Evolutionary conservation across 192 early-diverging fungal species (phyloP), one percentile per base, ranked within the genome.

Genomic region (Coemansia sp.): DNA sequence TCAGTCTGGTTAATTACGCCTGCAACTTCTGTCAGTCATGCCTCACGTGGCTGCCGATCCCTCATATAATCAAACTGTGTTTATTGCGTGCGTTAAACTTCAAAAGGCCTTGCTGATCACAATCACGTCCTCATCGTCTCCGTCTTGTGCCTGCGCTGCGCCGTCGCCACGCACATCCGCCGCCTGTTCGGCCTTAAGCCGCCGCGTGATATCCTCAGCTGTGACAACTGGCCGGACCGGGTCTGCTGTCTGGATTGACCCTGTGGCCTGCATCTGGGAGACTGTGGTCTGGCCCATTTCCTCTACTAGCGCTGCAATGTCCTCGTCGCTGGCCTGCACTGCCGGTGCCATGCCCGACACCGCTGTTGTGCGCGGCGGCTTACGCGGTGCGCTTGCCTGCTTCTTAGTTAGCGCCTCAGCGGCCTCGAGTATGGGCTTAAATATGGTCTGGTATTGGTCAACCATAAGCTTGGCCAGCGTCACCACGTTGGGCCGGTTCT

Each of bases 381-480:
- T 80, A 3, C 53, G 67, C 10, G 78, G 65, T 32, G n/a, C 60
- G 8, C 27, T 35, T 0, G 41, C 65, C 47, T 74, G 76, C 47
- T 65, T 62, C 52, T 47, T 75, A 25, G 79, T 60, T 59, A 67
- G 57, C 3, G 69, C 64, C 58, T 82, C 79, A 35, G 69, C 79
- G 0, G 69, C 79, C 63, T 82, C 79, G 17, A 82, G 70, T 25
- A 73, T 82, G 1, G 72, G 73, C 53, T 75, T 72, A 52, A 82
- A 82, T 5, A 82, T 69, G 3, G 43, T 41, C 67, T 82, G 69
- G 68, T 82, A 82, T 60, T 75, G 73, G 53, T 82, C 79, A 32
- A 82, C 68, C 79, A 82, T 75, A 47, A 82, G 43, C 60, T 64
- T 73, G 37, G 61, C 67, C 47, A 82, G 53, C 15, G 79, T 75